Conservation (phyloP, 768 basidiomycete genomes). For the Rhizopogon vesiculosus region DNA sequence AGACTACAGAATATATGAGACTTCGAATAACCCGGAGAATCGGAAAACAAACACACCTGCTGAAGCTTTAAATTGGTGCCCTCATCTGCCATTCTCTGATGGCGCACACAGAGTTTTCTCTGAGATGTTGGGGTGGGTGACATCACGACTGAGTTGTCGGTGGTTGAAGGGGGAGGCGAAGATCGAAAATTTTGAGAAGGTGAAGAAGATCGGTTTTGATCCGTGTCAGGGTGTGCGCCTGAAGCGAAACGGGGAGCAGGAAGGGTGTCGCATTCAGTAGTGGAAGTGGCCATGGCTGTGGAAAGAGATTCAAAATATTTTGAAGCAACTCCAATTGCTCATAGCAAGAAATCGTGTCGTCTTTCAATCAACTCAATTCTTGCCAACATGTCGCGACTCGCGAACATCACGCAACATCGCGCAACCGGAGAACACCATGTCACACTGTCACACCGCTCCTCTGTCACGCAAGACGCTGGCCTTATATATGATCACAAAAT, state of each 20-base stretch:
- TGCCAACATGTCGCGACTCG: constrained; percentile 5
- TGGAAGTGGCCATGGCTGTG: constrained; percentile 14
- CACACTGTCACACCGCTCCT: background rate
- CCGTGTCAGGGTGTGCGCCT: constrained; percentile 13
- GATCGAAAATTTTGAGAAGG: constrained; percentile 12
- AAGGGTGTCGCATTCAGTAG: constrained; percentile 61
- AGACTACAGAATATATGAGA: constrained; percentile 48
- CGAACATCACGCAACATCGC: constrained; percentile 30
- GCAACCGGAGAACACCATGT: constrained; percentile 11
- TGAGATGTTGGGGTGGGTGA: constrained; percentile 37
- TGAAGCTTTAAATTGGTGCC: constrained; percentile 90
- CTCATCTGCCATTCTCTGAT: constrained; percentile 96
- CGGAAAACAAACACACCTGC: constrained; percentile 47
- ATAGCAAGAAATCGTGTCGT: too few species aligned
- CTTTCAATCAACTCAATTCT: background rate
- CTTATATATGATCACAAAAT: background rate
- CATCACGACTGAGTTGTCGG: background rate
- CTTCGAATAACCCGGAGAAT: background rate
- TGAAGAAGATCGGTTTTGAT: constrained; percentile 19
- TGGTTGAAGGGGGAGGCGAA: background rate
- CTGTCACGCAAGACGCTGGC: constrained; percentile 5
- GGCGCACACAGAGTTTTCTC: constrained; percentile 85
- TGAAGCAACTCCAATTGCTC: too few species aligned
- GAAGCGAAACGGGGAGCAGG: constrained; percentile 55
- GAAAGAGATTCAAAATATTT: background rate